These are phyloP conservation scores for Ammopiptanthus mongolicus DNA, from an alignment of 306 rosid species.

Conservation along the genomic window DNA sequence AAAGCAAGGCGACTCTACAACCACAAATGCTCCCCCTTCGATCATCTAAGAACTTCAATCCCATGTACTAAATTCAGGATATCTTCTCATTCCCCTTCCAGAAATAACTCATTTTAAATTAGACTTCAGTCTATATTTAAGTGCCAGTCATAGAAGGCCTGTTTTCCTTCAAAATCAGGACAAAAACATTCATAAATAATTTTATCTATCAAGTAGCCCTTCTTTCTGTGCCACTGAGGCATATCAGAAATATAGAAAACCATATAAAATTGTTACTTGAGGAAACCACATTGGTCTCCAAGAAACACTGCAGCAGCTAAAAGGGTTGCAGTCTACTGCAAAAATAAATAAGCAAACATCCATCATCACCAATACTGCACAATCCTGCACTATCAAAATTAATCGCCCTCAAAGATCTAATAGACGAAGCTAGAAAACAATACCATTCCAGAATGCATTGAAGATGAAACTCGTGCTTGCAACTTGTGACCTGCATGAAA, in stretches of 20 bases:
- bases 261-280: background rate
- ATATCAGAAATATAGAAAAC: background rate
- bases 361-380: background rate
- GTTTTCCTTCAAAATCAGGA: background rate
- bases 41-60: background rate
- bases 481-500: constrained; percentile 63
- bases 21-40: background rate
- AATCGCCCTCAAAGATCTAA: background rate
- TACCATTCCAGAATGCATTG: constrained; percentile 98
- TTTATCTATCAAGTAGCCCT: background rate
- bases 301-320: background rate
- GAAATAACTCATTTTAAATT: background rate
- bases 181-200: background rate
- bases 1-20: background rate
- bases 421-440: background rate
- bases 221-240: background rate
- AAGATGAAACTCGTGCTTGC: constrained; percentile 96
- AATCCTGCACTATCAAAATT: background rate
- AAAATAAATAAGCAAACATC: background rate
- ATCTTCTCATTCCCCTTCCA: background rate
- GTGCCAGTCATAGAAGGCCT: background rate
- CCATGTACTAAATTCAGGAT: background rate
- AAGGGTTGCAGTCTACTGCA: background rate
- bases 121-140: background rate
- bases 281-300: background rate